Evolutionary conservation across 805 yeast species (phyloP), one percentile per base, ranked within the genome.

Genomic region (Phaffomyces antillensis): DNA sequence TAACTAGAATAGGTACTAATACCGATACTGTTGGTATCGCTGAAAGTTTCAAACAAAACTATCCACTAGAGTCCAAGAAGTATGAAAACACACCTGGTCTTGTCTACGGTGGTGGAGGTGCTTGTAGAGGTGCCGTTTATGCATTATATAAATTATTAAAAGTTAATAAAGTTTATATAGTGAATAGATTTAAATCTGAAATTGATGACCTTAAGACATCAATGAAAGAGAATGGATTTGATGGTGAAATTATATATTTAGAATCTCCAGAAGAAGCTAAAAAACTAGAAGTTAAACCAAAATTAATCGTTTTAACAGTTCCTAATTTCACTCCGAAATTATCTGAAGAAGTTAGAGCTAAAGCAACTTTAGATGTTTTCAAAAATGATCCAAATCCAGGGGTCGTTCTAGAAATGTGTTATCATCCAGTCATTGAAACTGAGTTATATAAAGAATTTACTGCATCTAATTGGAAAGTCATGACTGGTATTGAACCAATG

Each of bases 31-130:
- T 56, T 10, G 60, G 60, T 16, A 55, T 56, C 38, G 43, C 48
- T 7, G 52, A 53, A 24, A 49, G 55, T 7, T 49, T 56, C 20
- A 7, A 47, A 4, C 53, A 50, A 41, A 54, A 52, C 43, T 53
- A 44, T 32, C 58, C 59, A 17, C n/a, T 30, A 7, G 58, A 53
- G 25, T 47, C 44, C 9, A 41, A 39, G 8, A n/a, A 30, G 3
- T 45, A 37, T 25, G 40, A 40, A 20, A 51, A 50, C 1, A 16
- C 40, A 12, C 59, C 60, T 4, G 60, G 60, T 12, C 35, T 56
- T 10, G 52, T 56, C 2, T 56, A 56, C 26, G 60, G 60, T 28
- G 60, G 58, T 36, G 60, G 60, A 41, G 60, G 60, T 44, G 60
- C 60, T 6, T 54, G 60, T 41, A 52, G 60, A 30, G 55, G 58